Base-by-base conservation (phyloP, 495 filamentous ascomycete genomes). In the Neurospora intermedia region DNA sequence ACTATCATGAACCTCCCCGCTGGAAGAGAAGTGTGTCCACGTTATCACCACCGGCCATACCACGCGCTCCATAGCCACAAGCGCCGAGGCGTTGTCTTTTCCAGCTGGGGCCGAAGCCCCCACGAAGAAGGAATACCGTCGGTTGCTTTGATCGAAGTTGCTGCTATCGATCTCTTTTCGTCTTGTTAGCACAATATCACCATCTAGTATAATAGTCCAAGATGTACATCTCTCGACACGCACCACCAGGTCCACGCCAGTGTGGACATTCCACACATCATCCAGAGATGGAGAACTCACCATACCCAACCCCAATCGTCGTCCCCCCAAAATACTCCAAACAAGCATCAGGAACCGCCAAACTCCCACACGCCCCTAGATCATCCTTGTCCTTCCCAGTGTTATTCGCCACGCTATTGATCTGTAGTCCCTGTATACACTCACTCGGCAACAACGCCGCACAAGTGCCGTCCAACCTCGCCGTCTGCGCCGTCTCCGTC, bases 1-100 rank as follows among this genome's bases (percentile, higher is more conserved):
- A 16, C 73, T 75, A 39, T 76, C 75, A 18, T 73, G 75, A 11
- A 69, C 73, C 42, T 75, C 45, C 0, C 75, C 73, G 18, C 40
- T 20, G 16, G 46, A 54, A 1, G 46, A 71, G 54, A 77, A 75
- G 46, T 77, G 75, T 46, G 77, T 75, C 77, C 77, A 77, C 8
- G 74, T 75, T 54, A 77, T 5, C 72, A 78, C n/a, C n/a, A 77
- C 71, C 16, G 77, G 75, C 77, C 75, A 77, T 7, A 77, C 72
- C 20, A 23, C 69, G 0, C 69, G 39, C 71, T 75, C 35, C 11
- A 74, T 73, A 8, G 38, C 69, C 70, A 35, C 43, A 2, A 77
- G 31, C 38, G 72, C 69, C 3, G 71, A 42, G 18, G n/a, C 20
- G 48, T 78, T 75, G 27, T 73, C 69, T 42, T 66, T 71, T 0